Conservation (phyloP, 371 early-diverging fungal genomes). For the Apophysomyces ossiformis region DNA sequence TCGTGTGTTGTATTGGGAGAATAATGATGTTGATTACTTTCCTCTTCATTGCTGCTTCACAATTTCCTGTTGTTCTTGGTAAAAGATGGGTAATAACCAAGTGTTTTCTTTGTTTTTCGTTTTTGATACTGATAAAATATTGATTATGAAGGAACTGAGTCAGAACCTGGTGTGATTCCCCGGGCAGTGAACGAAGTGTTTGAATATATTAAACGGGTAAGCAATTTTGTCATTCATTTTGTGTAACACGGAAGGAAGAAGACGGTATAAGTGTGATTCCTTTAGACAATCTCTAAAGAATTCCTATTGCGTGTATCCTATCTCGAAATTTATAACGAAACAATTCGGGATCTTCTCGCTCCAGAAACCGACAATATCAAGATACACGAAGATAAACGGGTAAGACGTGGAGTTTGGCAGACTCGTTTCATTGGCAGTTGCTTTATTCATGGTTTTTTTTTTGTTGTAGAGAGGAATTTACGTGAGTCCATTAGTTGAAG, state of each 20-base stretch:
- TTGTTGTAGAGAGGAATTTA: constrained; percentile 70
- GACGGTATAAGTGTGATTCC: not conserved
- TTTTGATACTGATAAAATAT: too few relatives aligned
- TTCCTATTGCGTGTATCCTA: constrained; percentile 67
- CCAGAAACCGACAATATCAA: constrained; percentile 28
- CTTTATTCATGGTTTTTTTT: not conserved
- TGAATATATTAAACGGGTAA: constrained; percentile 50
- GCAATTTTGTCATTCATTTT: not conserved
- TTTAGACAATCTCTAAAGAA: constrained; percentile 15
- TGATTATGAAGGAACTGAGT: constrained; percentile 37
- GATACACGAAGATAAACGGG: constrained; percentile 30
- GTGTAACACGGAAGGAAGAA: not conserved
- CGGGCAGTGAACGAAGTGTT: constrained; percentile 62
- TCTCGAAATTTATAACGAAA: constrained; percentile 97
- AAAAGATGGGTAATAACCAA: constrained; percentile 28
- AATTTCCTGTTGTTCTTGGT: too few relatives aligned
- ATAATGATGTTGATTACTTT: not conserved
- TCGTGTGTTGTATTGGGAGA: not conserved
- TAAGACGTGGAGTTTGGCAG: not conserved
- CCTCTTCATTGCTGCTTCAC: constrained; percentile 1
- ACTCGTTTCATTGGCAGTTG: not conserved
- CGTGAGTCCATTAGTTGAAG: constrained; percentile 87
- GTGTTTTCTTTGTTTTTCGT: too few relatives aligned
- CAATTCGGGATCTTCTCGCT: constrained; percentile 85
- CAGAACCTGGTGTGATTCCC: constrained; percentile 65